Base-by-base conservation (phyloP, 805 yeast genomes). In the Nakazawaea wickerhamii region DNA sequence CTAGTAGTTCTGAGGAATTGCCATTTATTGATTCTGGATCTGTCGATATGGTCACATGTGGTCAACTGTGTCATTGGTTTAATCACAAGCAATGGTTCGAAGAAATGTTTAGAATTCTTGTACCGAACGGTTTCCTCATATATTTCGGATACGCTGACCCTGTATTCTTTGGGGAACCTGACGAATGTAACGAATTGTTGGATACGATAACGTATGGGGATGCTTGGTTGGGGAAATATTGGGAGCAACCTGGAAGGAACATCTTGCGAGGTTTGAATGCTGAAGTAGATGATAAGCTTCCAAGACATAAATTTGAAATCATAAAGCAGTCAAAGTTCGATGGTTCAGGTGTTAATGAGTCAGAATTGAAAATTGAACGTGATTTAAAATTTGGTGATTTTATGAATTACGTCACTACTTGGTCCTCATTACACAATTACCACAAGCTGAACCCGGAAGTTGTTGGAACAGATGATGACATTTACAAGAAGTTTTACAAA, bases 11-110 rank as follows among this genome's bases (percentile, higher is more conserved):
- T 22, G 63, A 58, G 32, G 41, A 49, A 23, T 32, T 56, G 15
- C 71, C 73, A 4, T 42, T 55, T 5, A 49, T 52, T 18, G 46
- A 26, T 1, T 54, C 51, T 30, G 47, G 55, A 10, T 51, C 57
- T 3, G 62, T 79, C 6, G 95, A 84, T 55, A 46, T 87, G 51
- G 66, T 87, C 11, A 73, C 88, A 2, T 84, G 81, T n/a, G 95
- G 90, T 0, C 89, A 89, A 56, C 83, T 89, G 45, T 77, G 74
- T n/a, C 96, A 89, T 60, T 89, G 96, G 95, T 74, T 86, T 44
- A 58, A 51, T 50, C 53, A 48, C 19, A 52, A 25, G 10, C 47
- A 34, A 20, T 55, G 54, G 61, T 51, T 54, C 23, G 43, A 27
- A 28, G 68, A 61, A 57, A 55, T 64, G 41, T 50, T 53, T 38